Evolutionary conservation across 352 stramenopile genomes (phyloP), one percentile per base, ranked within the genome.

Genomic region (Blastocystis sp.): DNA sequence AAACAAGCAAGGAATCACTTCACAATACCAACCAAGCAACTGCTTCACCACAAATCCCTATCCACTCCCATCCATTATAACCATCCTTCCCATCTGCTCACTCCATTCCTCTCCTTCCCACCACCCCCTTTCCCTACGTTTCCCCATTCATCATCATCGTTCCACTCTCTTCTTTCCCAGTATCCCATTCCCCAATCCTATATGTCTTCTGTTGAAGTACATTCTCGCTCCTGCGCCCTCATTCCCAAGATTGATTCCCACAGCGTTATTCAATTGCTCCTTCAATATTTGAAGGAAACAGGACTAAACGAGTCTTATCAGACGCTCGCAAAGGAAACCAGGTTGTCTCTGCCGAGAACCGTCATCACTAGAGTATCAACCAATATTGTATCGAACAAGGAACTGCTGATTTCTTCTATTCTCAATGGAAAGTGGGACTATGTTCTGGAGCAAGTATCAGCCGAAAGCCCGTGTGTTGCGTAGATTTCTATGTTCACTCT

Each of bases 361-460:
- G 28, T 77, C 34, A 77, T 10, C 2, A n/a, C 2, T 48, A 71
- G 74, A n/a, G 74, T 84, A 48, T 53, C 74, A n/a, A 84, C 74
- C 2, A 84, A 84, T 71, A 19, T 59, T 9, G 93, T 97, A 52
- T 93, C 96, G 76, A 95, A 93, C 74, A 89, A 92, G 53, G 94
- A 96, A 4, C 90, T 91, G 56, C 91, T 97, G 65, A 70, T 90
- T 3, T 90, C 62, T 64, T 93, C 96, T 90, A 94, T 97, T 60
- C 89, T 88, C 21, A 86, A 93, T 52, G 94, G 94, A 14, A 92
- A 93, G 45, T 97, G 94, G 94, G 93, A 97, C 89, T 90, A 88
- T 53, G 94, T 97, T 65, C 91, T 97, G 81, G 92, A 93, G 89
- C 94, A 97, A 91, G 95, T 94, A 14, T 90, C 91, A 86, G 86